Evolutionary conservation across 352 stramenopile genomes (phyloP), one percentile per base, ranked within the genome.

Genomic region (Lagenidium giganteum): DNA sequence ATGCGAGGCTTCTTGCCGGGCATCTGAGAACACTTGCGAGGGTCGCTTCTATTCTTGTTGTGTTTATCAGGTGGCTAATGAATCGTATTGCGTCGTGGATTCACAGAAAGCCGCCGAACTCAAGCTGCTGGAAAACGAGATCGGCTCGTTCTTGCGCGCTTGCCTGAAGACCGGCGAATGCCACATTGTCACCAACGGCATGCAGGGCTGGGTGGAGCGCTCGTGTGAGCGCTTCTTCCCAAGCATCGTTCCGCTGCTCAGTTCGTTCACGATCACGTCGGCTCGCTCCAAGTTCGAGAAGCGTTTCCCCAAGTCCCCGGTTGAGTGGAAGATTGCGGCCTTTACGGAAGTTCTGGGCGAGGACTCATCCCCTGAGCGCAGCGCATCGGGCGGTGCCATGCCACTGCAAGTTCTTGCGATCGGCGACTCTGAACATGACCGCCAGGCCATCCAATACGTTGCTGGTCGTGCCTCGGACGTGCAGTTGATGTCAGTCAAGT

Each of bases 251-350:
- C 80, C 74, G 22, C 54, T 89, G 21, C 43, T 92, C 17, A 47
- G 57, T 26, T 44, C 66, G 22, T 60, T 92, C 40, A 79, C 66
- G 4, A 61, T 92, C 47, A 62, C 88, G 17, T 89, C 76, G 24
- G 76, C 80, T 5, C 75, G 80, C 28, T 60, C 62, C 34, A 66
- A 65, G 47, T 92, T 84, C 29, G 76, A 89, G 49, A 49, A 38
- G 11, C 29, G 62, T 32, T 86, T 70, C 55, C 80, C 80, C 2
- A 53, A 74, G 28, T 52, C 69, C 6, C 73, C 77, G 5, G 69
- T 85, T 24, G 72, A 92, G 51, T 92, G 80, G 80, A 92, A 92
- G 49, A 82, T 88, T 21, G 72, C 76, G 1, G 70, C 64, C 17
- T 92, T 82, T 46, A 69, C 64, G 5, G 68, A 84, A 27, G 42